Base-by-base conservation (phyloP, 2,329 filamentous ascomycete species). In the Trichoderma sp. region DNA sequence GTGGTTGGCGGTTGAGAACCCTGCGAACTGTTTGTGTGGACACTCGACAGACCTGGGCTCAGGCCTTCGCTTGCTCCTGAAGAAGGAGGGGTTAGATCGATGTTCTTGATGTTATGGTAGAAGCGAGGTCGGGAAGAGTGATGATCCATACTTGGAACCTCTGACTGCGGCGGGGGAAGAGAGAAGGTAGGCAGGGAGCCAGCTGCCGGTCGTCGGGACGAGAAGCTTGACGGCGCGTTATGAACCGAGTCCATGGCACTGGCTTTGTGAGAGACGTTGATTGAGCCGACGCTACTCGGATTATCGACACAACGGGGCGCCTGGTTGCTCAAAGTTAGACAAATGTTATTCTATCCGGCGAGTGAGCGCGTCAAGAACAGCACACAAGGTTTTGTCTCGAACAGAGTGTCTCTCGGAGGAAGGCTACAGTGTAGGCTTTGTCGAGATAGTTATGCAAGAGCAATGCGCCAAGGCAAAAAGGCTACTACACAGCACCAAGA, bases 51-150 rank as follows among this genome's bases (percentile, higher is more conserved):
- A 72, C 83, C 84, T 70, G 84, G 89, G 79, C 83, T 88, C 74
- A 91, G 79, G 75, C 86, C 84, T 78, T 91, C 89, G 72, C 82
- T 81, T 69, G 84, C 81, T 78, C 84, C 85, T 83, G 79, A 72
- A 72, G 73, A 75, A 72, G 72, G 78, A 22, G 64, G 64, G 25
- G 37, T 69, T 58, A 67, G 50, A 52, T 67, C 58, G n/a, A 64
- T 56, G 52, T 19, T 61, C 29, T 58, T 75, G 57, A 71, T 70
- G 68, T 70, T 72, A 70, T 74, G 73, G 37, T 75, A 72, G 69
- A 74, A 70, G 42, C 72, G 72, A 69, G 71, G 42, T 71, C 70
- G 70, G 70, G 70, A 70, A 70, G 73, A 67, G 56, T 67, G 58
- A 27, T 67, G 56, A 63, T 63, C 67, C 77, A 75, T 77, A 78